These are phyloP conservation scores for Hymenochaete sp. DNA, from an alignment of 1,284 basidiomycete species.

Conservation along the genomic window DNA sequence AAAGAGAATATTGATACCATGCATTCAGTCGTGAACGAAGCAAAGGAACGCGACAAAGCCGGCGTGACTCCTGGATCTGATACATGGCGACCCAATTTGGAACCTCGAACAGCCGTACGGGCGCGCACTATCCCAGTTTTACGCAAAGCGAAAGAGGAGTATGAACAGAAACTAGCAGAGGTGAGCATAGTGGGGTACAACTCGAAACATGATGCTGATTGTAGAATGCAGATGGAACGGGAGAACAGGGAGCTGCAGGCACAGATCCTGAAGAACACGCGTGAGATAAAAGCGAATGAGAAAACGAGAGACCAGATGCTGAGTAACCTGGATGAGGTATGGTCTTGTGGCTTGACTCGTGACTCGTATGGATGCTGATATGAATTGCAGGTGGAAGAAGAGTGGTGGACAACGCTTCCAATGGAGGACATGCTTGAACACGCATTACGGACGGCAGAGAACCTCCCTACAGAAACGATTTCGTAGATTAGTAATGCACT, in stretches of 20 bases:
- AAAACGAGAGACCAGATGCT: slow-evolving; percentile 39
- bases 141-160: slow-evolving; percentile 42
- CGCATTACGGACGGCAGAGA: slow-evolving; percentile 49
- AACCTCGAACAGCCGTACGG: slow-evolving; percentile 49
- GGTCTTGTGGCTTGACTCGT: slow-evolving; percentile 17
- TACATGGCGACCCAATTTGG: slow-evolving; percentile 51
- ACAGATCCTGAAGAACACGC: slow-evolving; percentile 41
- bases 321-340: slow-evolving; percentile 49
- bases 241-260: slow-evolving; percentile 42
- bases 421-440: slow-evolving; percentile 54
- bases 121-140: slow-evolving; percentile 54
- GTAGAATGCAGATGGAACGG: slow-evolving; percentile 39
- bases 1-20: slow-evolving; percentile 60
- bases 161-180: slow-evolving; percentile 41
- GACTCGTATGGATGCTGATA: slow-evolving; percentile 4
- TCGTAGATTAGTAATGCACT: background rate
- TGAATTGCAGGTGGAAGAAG: slow-evolving; percentile 37
- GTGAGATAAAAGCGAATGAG: slow-evolving; percentile 41
- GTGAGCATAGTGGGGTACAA: slow-evolving; percentile 22
- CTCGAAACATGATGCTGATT: background rate
- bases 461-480: slow-evolving; percentile 13
- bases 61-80: slow-evolving; percentile 40
- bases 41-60: slow-evolving; percentile 50
- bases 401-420: slow-evolving; percentile 50
- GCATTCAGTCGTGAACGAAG: slow-evolving; percentile 59